Evolutionary conservation across 345 rosid species (phyloP), one percentile per base, ranked within the genome.

Genomic region (Melaleuca alternifolia): DNA sequence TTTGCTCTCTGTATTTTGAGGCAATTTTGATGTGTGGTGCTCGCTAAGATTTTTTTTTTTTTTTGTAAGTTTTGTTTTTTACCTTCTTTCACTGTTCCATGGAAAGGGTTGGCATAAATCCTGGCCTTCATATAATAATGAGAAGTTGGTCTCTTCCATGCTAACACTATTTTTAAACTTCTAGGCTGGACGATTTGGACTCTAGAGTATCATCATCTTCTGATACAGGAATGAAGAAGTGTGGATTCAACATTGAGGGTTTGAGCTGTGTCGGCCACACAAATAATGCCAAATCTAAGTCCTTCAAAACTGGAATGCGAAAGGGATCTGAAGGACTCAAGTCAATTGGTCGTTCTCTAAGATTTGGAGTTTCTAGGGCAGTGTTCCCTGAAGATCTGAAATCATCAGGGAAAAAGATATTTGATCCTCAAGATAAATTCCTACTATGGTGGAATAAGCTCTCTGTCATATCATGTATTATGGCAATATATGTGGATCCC

Each of bases 321-420:
- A 95, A 89, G 87, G 99, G 99, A 48, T 96, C 99, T 10, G 98
- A 93, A 90, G 99, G 99, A 41, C 98, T 97, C 37, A 95, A 92
- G 89, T 96, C 99, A 61, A 87, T 97, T 86, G 99, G 99, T 65
- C 96, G 98, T 59, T 94, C 99, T 18, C 95, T 97, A 84, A 89
- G 98, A 82, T 93, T 97, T 83, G 99, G 99, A 84, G 99, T 97
- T 76, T 91, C 99, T 28, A 92, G 96, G 26, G 98, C 97, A 2
- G 98, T 97, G 71, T 97, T 97, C 86, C 98, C 99, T 1, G 99
- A 97, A 92, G 99, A 97, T 91, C 97, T 97, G 88, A 93, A 96
- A 90, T 95, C 62, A 76, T 96, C 99, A 4, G 97, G 94, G 89
- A 95, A 91, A 88, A 96, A 93, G 89, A 95, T 97, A 51, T 90